Base-by-base conservation (phyloP, 768 basidiomycete genomes). In the Trametes punicea region DNA sequence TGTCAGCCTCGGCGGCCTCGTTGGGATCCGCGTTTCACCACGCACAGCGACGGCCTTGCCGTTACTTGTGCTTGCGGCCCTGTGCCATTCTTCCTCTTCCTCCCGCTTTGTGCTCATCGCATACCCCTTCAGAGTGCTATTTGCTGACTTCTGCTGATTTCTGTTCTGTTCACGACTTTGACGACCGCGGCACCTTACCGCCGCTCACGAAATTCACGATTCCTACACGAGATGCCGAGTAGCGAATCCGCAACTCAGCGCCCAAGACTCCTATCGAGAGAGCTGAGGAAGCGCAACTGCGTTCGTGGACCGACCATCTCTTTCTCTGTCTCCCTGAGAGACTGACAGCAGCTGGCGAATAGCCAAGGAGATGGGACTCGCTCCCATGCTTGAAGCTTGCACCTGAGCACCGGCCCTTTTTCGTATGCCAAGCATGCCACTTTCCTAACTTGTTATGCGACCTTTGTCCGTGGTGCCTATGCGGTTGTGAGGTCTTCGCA, bases 301-400 rank as follows among this genome's bases (percentile, higher is more conserved):
- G 64, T 65, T 51, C 52, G 64, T 60, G 30, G 41, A 44, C 30
- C 34, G 31, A 25, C 26, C 18, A 40, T 40, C 30, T 26, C 30
- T 20, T 38, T 33, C 20, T 10, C 41, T 33, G 15, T 30, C 33
- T 29, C 39, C 30, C 36, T 7, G 16, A 21, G 26, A 21, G 38
- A 45, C 48, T 45, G 44, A 46, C 33, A 36, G 29, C 30, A 29
- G 20, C 40, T 16, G 26, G 33, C 51, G 31, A 44, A 25, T 51
- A 68, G 67, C 62, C 63, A 13, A 64, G 58, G 40, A 57, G 60
- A 25, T 69, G 60, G 50, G 64, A 62, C 18, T 69, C 67, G 16
- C 56, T 69, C 34, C 67, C 67, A 29, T 57, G 45, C 49, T 54
- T 62, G 29, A 63, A 59, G 20, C 56, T 66, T 23, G 50, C 51